Percentiles rank a stretch among this genome's conserved stretches.
Conservation (phyloP, 148 eudicot genomes). For the Rhododendron ovatum region DNA sequence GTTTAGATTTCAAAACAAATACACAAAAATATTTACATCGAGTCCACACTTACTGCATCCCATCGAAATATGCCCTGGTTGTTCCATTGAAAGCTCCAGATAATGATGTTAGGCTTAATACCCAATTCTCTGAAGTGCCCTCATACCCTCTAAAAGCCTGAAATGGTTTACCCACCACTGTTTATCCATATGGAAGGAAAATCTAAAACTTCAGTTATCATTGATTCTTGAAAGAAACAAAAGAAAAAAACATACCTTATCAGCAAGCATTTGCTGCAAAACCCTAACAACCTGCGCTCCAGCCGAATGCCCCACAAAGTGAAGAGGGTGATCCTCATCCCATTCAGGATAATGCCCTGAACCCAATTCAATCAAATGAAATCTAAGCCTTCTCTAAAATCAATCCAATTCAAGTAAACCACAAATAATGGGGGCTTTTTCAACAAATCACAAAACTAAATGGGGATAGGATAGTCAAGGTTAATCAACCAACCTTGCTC, state of each 20-base stretch:
- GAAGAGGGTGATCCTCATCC: conserved; percentile 96
- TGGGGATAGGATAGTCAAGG: not conserved
- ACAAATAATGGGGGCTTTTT: not conserved
- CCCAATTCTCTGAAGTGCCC: conserved; percentile 71
- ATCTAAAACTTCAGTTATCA: not conserved
- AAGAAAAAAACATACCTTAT: conserved; percentile 47
- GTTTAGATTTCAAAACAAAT: not conserved
- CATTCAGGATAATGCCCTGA: conserved; percentile 81
- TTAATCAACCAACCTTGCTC: conserved; percentile 48
- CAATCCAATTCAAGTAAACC: not conserved
- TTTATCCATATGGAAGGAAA: not conserved
- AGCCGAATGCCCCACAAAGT: conserved; percentile 94
- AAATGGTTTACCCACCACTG: conserved; percentile 7
- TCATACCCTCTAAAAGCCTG: conserved; percentile 81
- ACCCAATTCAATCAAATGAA: not conserved
- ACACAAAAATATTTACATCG: not conserved
- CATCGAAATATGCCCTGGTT: conserved; percentile 86
- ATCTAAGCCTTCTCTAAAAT: not conserved
- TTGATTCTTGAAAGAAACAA: not conserved
- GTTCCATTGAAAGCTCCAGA: conserved; percentile 98
- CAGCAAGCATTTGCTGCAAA: conserved; percentile 96
- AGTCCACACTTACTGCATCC: conserved; percentile 73
- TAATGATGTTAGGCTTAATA: conserved; percentile 76
- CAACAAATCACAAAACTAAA: not conserved
- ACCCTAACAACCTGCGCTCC: conserved; percentile 91